Evolutionary conservation across 2,329 filamentous ascomycete species (phyloP), one percentile per base, ranked within the genome.

Genomic region (Monilinia laxa): DNA sequence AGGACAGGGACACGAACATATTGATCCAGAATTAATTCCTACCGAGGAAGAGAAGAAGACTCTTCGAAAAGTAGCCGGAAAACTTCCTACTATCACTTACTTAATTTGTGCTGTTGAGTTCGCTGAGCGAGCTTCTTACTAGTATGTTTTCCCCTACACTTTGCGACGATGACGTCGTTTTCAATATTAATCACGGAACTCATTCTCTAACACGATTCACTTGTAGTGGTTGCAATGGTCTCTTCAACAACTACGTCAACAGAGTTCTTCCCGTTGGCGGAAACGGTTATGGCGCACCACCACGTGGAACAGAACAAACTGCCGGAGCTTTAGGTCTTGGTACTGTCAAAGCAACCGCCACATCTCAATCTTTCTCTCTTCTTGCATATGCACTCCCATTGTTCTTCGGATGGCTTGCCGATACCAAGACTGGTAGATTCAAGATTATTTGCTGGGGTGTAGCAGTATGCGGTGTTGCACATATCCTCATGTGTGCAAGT

Each of bases 101-200:
- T 87, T 86, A 35, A 85, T 93, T 68, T 89, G 88, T 58, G 87
- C 91, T 69, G 85, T 90, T 68, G 90, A 93, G 78, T 80, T 91
- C 66, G 90, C 87, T 79, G 90, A 93, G 79, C 87, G 90, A 59
- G 91, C 91, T 79, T 89, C 87, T 18, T 93, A 91, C 84, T 92
- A 92, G 74, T 90, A 90, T 65, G 88, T 87, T 5, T 84, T 85
- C 54, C 54, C 83, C 31, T 20, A 10, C 9, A 23, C 4, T 35
- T 12, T 4, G 1, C 1, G 18, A 7, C 38, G 12, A 12, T 40
- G 20, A 18, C 12, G 10, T 9, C 9, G 14, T 40, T 81, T 0
- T 76, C 73, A 10, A 86, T 87, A 74, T 80, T 9, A 53, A 52
- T 31, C 6, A 16, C 18, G 2, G 7, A 11, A n/a, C 3, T 16